Conservation (phyloP, 768 basidiomycete species). For the Tylopilus rubrobrunneus region DNA sequence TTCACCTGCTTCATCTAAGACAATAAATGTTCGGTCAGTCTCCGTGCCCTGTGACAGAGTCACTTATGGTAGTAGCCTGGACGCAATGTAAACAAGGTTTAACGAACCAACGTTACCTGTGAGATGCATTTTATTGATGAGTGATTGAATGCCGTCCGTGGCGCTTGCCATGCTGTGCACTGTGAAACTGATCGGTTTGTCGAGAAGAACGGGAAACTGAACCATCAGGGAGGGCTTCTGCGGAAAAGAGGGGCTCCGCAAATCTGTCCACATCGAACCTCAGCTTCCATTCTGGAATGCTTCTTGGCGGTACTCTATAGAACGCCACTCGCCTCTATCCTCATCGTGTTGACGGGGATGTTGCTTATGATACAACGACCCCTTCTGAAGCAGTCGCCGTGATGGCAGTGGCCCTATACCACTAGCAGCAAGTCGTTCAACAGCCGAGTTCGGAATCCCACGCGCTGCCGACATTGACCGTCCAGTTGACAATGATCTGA, state of each 20-base stretch:
- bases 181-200: constrained; percentile 2
- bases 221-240: constrained; percentile 9
- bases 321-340: constrained; percentile 21
- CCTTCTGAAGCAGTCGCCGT: constrained; percentile 9
- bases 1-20: neutral
- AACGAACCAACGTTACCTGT: neutral
- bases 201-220: constrained; percentile 8
- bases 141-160: neutral
- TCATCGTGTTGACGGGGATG: constrained; percentile 15
- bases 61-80: neutral
- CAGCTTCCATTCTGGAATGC: constrained; percentile 14
- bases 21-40: neutral
- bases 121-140: neutral
- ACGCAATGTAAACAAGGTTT: neutral
- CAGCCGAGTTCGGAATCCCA: constrained; percentile 20
- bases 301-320: neutral
- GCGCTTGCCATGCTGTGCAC: constrained; percentile 2
- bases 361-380: constrained; percentile 1
- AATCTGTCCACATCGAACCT: neutral
- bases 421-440: neutral
- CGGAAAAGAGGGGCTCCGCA: constrained; percentile 9
- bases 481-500: neutral
- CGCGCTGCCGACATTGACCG: constrained; percentile 17
- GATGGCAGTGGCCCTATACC: constrained; percentile 9
- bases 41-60: neutral